phyloP scores from a whole-genome alignment of 2,329 filamentous ascomycete species.

The Pseudocercospora crystallina region DNA sequence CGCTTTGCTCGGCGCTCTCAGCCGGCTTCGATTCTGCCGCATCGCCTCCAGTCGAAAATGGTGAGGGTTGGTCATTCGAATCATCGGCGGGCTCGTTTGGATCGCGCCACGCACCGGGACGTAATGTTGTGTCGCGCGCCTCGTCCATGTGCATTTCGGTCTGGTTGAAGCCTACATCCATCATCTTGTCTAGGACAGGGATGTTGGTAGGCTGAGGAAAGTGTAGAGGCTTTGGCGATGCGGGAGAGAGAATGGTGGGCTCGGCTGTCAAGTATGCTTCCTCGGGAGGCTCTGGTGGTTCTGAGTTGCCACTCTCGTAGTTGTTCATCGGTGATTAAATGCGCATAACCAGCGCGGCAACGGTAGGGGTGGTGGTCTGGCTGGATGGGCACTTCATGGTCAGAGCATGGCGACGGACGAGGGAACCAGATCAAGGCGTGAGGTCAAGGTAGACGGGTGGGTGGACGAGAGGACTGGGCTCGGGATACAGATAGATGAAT shows the following conservation, averaged over 20 bases:
- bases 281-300: conserved; percentile 45
- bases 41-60: conserved; percentile 25
- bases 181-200: conserved; percentile 68
- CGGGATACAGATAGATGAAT: no score
- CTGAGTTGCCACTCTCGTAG: conserved; percentile 5
- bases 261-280: conserved; percentile 63
- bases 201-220: conserved; percentile 67
- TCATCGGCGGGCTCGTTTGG: conserved; percentile 25
- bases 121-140: conserved; percentile 35
- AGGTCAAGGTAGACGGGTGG: no score
- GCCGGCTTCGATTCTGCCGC: conserved; percentile 8
- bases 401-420: no score
- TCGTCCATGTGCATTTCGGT: conserved; percentile 57
- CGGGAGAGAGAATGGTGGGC: conserved; percentile 59
- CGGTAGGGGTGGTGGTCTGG: no score
- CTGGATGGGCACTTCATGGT: no score
- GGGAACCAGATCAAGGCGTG: no score
- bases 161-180: conserved; percentile 70
- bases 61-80: conserved; percentile 13
- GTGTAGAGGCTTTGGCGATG: conserved; percentile 70
- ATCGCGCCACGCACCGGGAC: conserved; percentile 35
- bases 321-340: conserved; percentile 26
- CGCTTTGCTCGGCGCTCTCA: conserved; percentile 2
- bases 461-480: no score
- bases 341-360: conserved; percentile 11